Evolutionary conservation across 169 alveolate genomes (phyloP).

Genomic region (Cytauxzoon felis): DNA sequence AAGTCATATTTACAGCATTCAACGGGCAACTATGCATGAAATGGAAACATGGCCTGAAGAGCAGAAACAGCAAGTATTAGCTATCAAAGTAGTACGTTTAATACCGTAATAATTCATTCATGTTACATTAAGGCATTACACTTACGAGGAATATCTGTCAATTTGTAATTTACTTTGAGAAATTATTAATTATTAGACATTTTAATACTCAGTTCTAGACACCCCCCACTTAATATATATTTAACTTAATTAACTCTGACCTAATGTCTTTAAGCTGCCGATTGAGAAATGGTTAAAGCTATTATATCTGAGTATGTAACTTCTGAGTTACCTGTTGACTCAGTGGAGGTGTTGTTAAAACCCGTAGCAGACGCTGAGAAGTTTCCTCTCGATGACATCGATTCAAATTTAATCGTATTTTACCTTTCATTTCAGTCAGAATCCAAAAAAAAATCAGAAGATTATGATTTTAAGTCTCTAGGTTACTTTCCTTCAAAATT

Average conservation of each 20-base stretch:
- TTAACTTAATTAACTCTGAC: too few relatives aligned
- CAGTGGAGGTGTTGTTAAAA: slow-evolving; percentile 7
- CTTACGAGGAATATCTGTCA: slow-evolving; percentile 48
- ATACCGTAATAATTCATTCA: background rate
- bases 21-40: slow-evolving; percentile 51
- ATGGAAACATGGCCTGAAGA: slow-evolving; percentile 64
- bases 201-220: too few relatives aligned
- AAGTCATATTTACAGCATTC: slow-evolving; percentile 36
- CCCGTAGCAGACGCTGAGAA: background rate
- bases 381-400: background rate
- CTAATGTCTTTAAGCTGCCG: too few relatives aligned
- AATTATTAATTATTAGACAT: background rate
- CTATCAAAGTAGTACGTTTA: slow-evolving; percentile 52
- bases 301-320: background rate
- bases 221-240: too few relatives aligned
- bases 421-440: slow-evolving; percentile 23
- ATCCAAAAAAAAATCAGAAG: background rate
- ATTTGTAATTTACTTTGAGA: slow-evolving; percentile 4
- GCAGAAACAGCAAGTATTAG: slow-evolving; percentile 58
- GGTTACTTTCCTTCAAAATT: slow-evolving; percentile 23
- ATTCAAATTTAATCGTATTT: slow-evolving; percentile 29
- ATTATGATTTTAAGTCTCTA: background rate
- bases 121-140: slow-evolving; percentile 43
- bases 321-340: slow-evolving; percentile 5
- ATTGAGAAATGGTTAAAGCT: too few relatives aligned